Percentiles rank a stretch among this genome's conserved stretches.
phyloP scores from a whole-genome alignment of 225 moss, liverwort and hornwort genomes.

The Neckera pumila region DNA sequence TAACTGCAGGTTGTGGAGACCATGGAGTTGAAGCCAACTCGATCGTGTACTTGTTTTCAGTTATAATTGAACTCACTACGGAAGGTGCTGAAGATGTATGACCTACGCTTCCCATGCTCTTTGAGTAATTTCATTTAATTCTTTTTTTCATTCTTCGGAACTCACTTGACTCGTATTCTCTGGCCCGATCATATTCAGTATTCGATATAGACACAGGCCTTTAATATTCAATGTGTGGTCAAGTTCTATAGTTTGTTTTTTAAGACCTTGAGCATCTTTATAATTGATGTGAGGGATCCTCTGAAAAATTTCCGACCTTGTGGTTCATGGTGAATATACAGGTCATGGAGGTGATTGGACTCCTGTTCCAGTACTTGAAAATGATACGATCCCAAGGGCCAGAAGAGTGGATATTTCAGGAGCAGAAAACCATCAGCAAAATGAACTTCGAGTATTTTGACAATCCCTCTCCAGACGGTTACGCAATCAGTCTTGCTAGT shows the following conservation, averaged over 20 bases:
- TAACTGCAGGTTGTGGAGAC: constrained; percentile 68
- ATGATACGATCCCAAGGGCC: constrained; percentile 24
- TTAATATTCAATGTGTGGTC: neutral
- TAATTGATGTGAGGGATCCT: neutral
- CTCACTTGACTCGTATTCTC: neutral
- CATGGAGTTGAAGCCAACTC: constrained; percentile 65
- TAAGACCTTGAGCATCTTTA: neutral
- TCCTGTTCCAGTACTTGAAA: constrained; percentile 55
- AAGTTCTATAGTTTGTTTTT: neutral
- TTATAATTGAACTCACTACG: constrained; percentile 42
- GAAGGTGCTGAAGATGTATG: constrained; percentile 58
- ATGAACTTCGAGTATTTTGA: constrained; percentile 35
- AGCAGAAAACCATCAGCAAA: constrained; percentile 32
- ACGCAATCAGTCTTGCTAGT: constrained; percentile 42
- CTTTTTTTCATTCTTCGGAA: neutral
- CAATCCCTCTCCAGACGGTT: constrained; percentile 19
- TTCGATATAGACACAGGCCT: neutral
- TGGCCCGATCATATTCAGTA: neutral
- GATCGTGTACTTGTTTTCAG: constrained; percentile 51
- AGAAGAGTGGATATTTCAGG: constrained; percentile 45
- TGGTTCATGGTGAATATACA: constrained; percentile 22
- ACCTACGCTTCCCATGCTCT: neutral
- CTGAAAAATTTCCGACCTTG: constrained; percentile 14
- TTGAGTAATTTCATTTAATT: neutral
- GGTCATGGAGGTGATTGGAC: constrained; percentile 61